phyloP scores from a whole-genome alignment of 331 rosid genomes.

The Spiraea crenata region DNA sequence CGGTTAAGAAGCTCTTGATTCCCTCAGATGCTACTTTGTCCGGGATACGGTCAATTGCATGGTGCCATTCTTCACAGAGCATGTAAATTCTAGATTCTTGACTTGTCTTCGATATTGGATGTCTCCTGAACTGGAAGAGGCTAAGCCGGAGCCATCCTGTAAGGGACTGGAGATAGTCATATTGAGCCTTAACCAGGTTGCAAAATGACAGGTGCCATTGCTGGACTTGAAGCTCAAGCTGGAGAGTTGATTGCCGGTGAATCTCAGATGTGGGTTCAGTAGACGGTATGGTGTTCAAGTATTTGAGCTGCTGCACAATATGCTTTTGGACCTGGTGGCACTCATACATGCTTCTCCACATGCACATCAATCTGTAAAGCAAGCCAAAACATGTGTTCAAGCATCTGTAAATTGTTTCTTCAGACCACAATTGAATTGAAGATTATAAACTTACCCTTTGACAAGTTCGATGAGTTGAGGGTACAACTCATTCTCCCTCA shows the following conservation, averaged over 20 bases:
- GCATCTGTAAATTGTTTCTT: not conserved
- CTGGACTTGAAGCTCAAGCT: conserved; percentile 88
- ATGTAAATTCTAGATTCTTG: conserved; percentile 76
- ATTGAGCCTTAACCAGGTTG: conserved; percentile 73
- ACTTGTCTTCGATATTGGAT: conserved; percentile 46
- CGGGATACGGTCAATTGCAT: conserved; percentile 80
- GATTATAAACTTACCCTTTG: conserved; percentile 67
- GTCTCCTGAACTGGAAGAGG: conserved; percentile 71
- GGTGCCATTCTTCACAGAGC: conserved; percentile 90
- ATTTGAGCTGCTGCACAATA: conserved; percentile 92
- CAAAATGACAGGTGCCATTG: conserved; percentile 94
- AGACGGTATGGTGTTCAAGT: conserved; percentile 77
- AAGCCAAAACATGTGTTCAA: conserved; percentile 1
- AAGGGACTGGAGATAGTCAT: conserved; percentile 82
- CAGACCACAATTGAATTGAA: not conserved
- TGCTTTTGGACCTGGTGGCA: conserved; percentile 97
- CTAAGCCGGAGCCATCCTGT: conserved; percentile 92
- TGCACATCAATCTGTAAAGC: conserved; percentile 78
- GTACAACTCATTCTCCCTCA: conserved; percentile 79
- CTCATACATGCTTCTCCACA: conserved; percentile 99
- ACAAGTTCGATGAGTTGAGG: conserved; percentile 88
- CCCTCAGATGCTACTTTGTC: conserved; percentile 93
- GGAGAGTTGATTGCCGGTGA: conserved; percentile 84
- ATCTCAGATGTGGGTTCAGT: conserved; percentile 81
- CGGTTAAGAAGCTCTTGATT: conserved; percentile 81